A percentile compares a stretch with the other conserved stretches of the same genome.
Conservation (phyloP, 2,329 filamentous ascomycete genomes). For the Blumeriella jaapii region DNA sequence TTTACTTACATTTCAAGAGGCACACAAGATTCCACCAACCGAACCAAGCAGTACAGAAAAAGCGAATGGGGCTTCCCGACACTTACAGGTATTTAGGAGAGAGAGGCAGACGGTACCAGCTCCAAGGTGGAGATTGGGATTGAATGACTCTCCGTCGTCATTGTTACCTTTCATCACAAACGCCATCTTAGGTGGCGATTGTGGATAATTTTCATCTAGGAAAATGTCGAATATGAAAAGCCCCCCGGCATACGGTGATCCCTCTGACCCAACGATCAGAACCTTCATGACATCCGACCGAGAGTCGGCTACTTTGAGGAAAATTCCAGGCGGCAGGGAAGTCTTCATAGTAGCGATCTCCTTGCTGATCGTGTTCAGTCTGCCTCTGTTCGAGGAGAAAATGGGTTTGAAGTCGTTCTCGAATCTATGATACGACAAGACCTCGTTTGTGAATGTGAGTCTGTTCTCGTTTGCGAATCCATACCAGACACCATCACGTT, state of each 20-base stretch:
- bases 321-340: slow-evolving; percentile 16
- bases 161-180: slow-evolving; percentile 17
- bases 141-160: slow-evolving; percentile 13
- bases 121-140: slow-evolving; percentile 18
- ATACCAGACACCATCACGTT: slow-evolving; percentile 9
- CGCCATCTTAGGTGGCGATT: slow-evolving; percentile 13
- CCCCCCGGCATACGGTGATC: slow-evolving; percentile 17
- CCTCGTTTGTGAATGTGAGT: slow-evolving; percentile 18
- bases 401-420: slow-evolving; percentile 3
- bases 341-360: slow-evolving; percentile 19
- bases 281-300: slow-evolving; percentile 20
- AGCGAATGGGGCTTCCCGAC: neutral
- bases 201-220: slow-evolving; percentile 15
- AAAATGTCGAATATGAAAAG: slow-evolving; percentile 19
- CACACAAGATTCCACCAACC: too few species aligned
- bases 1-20: too few species aligned
- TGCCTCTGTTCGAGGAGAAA: slow-evolving; percentile 9
- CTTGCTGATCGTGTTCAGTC: slow-evolving; percentile 17
- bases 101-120: slow-evolving; percentile 12
- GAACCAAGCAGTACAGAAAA: too few species aligned
- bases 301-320: slow-evolving; percentile 19
- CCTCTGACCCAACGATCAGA: slow-evolving; percentile 17
- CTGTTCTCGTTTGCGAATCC: slow-evolving; percentile 13
- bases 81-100: slow-evolving; percentile 11
- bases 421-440: slow-evolving; percentile 11